These are phyloP conservation scores for Colletotrichum sp. DNA, from an alignment of 2,329 filamentous ascomycete genomes.

Conservation along the genomic window DNA sequence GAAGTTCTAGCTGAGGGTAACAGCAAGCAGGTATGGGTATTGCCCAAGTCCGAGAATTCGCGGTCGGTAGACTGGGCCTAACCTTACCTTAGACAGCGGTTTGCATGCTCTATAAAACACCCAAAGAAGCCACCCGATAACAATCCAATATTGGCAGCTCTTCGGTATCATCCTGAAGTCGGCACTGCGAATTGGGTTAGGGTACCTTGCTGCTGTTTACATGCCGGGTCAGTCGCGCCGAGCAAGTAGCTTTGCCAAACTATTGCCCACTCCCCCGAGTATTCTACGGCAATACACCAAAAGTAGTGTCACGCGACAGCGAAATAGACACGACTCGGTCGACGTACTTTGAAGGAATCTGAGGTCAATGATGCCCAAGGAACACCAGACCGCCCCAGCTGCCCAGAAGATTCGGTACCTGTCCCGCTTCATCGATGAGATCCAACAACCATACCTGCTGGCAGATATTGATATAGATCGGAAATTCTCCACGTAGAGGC, in stretches of 20 bases:
- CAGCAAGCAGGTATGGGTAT: neutral
- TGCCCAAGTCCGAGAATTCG: neutral
- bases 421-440: neutral
- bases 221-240: rapidly evolving
- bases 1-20: rapidly evolving
- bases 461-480: rapidly evolving
- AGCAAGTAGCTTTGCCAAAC: neutral
- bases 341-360: rapidly evolving
- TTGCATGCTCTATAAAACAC: neutral
- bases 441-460: neutral
- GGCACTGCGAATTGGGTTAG: neutral
- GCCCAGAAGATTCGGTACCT: neutral
- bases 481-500: rapidly evolving
- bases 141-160: neutral
- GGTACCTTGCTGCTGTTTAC: neutral
- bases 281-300: neutral
- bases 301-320: neutral
- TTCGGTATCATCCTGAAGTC: neutral
- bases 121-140: neutral
- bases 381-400: neutral
- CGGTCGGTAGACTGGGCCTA: no score
- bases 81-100: no score
- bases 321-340: rapidly evolving
- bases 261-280: neutral
- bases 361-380: rapidly evolving